Conservation (phyloP, 202 grass and related monocot genomes). For the Brachypodium distachyon region DNA sequence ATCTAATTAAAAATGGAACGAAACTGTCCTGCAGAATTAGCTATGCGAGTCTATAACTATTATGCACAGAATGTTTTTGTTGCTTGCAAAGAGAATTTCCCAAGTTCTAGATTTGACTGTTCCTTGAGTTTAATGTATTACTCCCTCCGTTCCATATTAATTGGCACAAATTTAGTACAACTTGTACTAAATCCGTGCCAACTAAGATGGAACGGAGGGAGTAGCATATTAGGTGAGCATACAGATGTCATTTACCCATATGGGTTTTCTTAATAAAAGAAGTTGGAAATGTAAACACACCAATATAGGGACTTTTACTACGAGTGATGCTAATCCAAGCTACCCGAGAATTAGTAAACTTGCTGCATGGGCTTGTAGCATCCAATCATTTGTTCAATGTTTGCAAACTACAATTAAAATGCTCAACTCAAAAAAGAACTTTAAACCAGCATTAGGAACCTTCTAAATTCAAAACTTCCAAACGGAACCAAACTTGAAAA, state of each 20-base stretch:
- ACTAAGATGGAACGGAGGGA: too few relatives aligned
- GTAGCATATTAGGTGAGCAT: background rate
- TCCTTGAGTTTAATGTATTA: background rate
- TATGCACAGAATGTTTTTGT: background rate
- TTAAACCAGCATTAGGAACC: background rate
- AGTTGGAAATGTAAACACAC: background rate
- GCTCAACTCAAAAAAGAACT: background rate
- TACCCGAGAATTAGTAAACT: background rate
- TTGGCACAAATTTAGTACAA: too few relatives aligned
- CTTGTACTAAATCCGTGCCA: too few relatives aligned
- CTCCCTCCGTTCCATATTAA: too few relatives aligned
- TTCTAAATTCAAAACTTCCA: background rate
- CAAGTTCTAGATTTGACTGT: background rate
- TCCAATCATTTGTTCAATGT: background rate
- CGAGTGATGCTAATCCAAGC: background rate
- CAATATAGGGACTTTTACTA: background rate
- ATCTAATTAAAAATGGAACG: background rate
- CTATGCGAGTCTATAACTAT: background rate
- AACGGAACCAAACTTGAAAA: background rate
- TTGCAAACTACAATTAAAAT: background rate
- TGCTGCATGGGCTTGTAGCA: background rate
- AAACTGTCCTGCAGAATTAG: background rate
- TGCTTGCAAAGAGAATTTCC: background rate
- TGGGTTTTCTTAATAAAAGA: background rate
- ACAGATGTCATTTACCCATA: background rate